A percentile compares a stretch with the other conserved stretches of the same genome.
These are phyloP conservation scores for Volvox africanus DNA, from an alignment of 139 green algal species.

Conservation along the genomic window DNA sequence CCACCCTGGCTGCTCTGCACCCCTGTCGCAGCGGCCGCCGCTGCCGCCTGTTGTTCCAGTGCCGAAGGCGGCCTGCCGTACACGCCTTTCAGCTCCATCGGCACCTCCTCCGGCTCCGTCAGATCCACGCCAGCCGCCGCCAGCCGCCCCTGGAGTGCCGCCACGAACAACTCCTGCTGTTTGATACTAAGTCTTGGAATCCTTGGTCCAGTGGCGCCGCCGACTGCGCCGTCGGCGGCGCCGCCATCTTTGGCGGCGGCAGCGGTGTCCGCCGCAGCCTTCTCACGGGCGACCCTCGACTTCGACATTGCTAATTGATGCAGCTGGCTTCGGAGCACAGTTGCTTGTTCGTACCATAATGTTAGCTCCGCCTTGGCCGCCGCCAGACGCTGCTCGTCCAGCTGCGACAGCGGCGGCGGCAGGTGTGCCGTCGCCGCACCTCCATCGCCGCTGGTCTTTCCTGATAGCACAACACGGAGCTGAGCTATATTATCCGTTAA, in stretches of 20 bases:
- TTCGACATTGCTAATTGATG: neutral
- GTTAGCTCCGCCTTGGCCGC: neutral
- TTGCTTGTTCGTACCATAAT: neutral
- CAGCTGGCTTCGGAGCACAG: neutral
- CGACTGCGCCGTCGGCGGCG: neutral
- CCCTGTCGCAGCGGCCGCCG: neutral
- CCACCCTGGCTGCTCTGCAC: neutral
- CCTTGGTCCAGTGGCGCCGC: neutral
- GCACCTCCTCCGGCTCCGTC: constrained; percentile 5
- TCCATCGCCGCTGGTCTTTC: neutral
- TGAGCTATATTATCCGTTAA: neutral
- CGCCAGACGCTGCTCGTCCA: constrained; percentile 5
- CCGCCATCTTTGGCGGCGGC: neutral
- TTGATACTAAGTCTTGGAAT: neutral
- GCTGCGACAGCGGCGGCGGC: neutral
- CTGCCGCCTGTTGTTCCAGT: neutral
- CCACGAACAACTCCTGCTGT: neutral
- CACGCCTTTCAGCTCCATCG: neutral
- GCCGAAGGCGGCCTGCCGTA: neutral
- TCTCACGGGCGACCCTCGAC: neutral
- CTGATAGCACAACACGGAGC: neutral
- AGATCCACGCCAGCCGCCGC: neutral
- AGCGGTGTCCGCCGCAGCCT: neutral
- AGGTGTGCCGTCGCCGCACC: neutral
- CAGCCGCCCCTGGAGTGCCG: neutral